Percentiles rank a stretch among this genome's conserved stretches.
phyloP scores from a whole-genome alignment of 129 eudicot genomes.

The Flaveria sonorensis region DNA sequence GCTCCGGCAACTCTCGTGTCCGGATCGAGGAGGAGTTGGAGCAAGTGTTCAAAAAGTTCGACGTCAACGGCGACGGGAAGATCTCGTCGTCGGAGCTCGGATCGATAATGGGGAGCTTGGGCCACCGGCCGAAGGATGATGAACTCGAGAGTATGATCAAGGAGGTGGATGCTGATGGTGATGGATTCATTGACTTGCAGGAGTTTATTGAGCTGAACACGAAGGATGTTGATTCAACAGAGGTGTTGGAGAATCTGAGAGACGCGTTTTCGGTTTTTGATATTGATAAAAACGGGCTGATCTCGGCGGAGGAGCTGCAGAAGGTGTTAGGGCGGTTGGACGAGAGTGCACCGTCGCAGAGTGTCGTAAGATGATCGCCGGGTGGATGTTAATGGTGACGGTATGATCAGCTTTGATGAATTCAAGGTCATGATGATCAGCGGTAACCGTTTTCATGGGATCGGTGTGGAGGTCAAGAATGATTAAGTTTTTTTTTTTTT shows the following conservation, averaged over 20 bases:
- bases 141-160: slow-evolving; percentile 51
- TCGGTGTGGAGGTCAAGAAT: slow-evolving; percentile 27
- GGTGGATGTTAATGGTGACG: slow-evolving; percentile 70
- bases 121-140: slow-evolving; percentile 49
- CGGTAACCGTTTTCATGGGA: slow-evolving; percentile 42
- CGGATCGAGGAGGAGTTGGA: slow-evolving; percentile 52
- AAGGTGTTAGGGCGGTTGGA: slow-evolving; percentile 56
- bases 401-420: slow-evolving; percentile 68
- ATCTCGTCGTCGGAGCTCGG: slow-evolving; percentile 71
- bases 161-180: slow-evolving; percentile 71
- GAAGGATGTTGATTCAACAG: slow-evolving; percentile 51
- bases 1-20: slow-evolving; percentile 32
- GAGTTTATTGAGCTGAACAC: slow-evolving; percentile 75
- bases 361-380: slow-evolving; percentile 65
- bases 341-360: slow-evolving; percentile 52
- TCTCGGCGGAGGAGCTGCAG: slow-evolving; percentile 67
- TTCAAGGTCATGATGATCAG: slow-evolving; percentile 77
- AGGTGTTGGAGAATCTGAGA: slow-evolving; percentile 51
- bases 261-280: slow-evolving; percentile 68
- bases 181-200: slow-evolving; percentile 58
- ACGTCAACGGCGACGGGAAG: slow-evolving; percentile 69
- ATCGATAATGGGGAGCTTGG: slow-evolving; percentile 66
- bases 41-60: slow-evolving; percentile 61
- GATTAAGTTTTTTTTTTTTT: neutral
- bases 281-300: slow-evolving; percentile 58